phyloP scores from a whole-genome alignment of 1,284 basidiomycete species.

The Cutaneotrichosporon dermatis region DNA sequence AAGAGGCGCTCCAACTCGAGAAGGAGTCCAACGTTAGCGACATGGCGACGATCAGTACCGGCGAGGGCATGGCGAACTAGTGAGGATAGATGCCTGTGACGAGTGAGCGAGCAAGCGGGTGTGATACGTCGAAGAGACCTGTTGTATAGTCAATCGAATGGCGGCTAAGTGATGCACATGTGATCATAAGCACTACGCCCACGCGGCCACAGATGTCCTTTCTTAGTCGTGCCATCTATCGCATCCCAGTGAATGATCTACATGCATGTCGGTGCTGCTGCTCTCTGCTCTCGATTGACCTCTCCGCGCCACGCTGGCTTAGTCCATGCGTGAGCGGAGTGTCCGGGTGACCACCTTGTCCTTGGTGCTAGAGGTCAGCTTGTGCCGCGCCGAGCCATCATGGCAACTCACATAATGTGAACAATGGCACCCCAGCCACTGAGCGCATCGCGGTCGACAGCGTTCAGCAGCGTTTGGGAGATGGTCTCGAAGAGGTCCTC shows the following conservation, averaged over 20 bases:
- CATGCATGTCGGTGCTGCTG: conserved; percentile 16
- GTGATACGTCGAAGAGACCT: no score
- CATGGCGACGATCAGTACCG: neutral
- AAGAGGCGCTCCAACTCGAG: neutral
- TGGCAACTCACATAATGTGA: conserved; percentile 76
- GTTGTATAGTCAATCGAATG: no score
- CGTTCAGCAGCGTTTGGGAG: conserved; percentile 91
- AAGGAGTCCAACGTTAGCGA: neutral
- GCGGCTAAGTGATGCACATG: no score
- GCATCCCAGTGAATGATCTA: conserved; percentile 13
- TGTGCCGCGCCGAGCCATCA: neutral
- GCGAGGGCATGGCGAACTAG: neutral
- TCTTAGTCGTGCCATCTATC: conserved; percentile 2
- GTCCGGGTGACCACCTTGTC: conserved; percentile 80
- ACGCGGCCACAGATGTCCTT: neutral
- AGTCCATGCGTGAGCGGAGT: conserved; percentile 88
- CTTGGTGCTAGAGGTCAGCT: conserved; percentile 61
- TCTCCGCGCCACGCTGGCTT: conserved; percentile 20
- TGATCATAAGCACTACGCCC: no score
- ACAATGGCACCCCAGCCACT: conserved; percentile 97
- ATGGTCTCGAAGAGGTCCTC: conserved; percentile 99
- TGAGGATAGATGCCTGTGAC: no score
- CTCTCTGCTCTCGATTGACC: neutral
- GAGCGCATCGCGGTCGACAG: conserved; percentile 91
- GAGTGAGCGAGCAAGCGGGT: no score